Percentiles rank a stretch among this genome's conserved stretches.
Conservation (phyloP, 345 rosid species). For the Eucalyptus regnans region DNA sequence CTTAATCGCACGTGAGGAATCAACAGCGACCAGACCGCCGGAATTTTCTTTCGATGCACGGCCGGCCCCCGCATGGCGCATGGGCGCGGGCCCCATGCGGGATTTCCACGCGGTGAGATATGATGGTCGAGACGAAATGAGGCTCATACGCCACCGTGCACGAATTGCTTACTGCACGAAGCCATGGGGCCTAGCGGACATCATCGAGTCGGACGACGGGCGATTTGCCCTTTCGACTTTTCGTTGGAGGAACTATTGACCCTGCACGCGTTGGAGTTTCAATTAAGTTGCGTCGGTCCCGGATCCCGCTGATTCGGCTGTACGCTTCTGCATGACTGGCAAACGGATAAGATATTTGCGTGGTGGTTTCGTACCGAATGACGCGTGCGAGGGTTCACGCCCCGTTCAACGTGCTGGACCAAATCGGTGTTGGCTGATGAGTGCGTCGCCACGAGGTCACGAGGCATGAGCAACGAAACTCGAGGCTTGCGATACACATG, state of each 20-base stretch:
- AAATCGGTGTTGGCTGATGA: not conserved
- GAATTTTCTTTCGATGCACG: not conserved
- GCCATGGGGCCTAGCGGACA: not conserved
- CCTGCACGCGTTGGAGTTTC: not conserved
- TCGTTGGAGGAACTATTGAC: not conserved
- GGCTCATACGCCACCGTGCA: not conserved
- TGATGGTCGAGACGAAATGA: not conserved
- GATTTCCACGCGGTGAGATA: not conserved
- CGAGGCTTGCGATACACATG: not conserved
- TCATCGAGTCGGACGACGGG: not conserved
- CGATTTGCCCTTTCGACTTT: not conserved
- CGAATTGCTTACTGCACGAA: not conserved
- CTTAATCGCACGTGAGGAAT: not conserved
- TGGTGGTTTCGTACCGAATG: fast-evolving
- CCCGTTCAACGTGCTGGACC: fast-evolving
- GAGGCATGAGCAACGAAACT: not conserved
- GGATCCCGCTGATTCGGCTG: fast-evolving
- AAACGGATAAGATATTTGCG: no score
- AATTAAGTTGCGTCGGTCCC: not conserved
- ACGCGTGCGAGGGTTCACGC: fast-evolving
- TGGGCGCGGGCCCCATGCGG: not conserved
- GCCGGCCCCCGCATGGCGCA: not conserved
- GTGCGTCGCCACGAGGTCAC: not conserved
- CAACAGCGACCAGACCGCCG: not conserved
- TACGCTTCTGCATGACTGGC: not conserved